phyloP scores from a whole-genome alignment of 148 eudicot genomes.

The Linanthus parryae region DNA sequence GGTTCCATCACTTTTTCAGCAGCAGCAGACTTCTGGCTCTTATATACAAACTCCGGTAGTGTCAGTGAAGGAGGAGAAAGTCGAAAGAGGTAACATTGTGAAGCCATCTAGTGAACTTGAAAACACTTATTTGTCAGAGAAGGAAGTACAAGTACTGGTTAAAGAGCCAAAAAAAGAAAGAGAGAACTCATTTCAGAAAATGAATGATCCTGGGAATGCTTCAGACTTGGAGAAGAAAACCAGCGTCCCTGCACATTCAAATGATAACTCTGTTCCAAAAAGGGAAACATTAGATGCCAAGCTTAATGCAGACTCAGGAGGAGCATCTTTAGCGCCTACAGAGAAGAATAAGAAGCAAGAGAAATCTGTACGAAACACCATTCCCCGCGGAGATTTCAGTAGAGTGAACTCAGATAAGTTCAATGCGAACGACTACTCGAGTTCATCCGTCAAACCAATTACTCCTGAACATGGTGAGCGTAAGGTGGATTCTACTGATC shows the following conservation, averaged over 20 bases:
- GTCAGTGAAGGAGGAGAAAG: slow-evolving; percentile 17
- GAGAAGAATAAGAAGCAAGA: slow-evolving; percentile 36
- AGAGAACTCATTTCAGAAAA: slow-evolving; percentile 12
- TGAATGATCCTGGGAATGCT: slow-evolving; percentile 1
- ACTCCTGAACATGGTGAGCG: slow-evolving; percentile 37
- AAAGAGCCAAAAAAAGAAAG: slow-evolving; percentile 12
- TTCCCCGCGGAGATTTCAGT: slow-evolving; percentile 21
- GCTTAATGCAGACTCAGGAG: slow-evolving; percentile 19
- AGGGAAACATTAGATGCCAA: slow-evolving; percentile 21
- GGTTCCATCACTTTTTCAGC: slow-evolving; percentile 21
- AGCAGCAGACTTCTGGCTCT: slow-evolving; percentile 15
- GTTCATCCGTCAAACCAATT: slow-evolving; percentile 22
- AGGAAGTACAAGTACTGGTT: slow-evolving; percentile 11
- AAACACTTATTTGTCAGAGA: slow-evolving; percentile 11
- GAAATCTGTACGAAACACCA: slow-evolving; percentile 17
- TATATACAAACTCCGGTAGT: slow-evolving; percentile 9
- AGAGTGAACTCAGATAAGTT: slow-evolving; percentile 25
- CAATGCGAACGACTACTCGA: slow-evolving; percentile 17
- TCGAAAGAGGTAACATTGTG: slow-evolving; percentile 9
- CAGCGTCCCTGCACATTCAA: slow-evolving; percentile 17
- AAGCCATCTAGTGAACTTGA: slow-evolving; percentile 8
- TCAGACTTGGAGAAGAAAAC: slow-evolving; percentile 8
- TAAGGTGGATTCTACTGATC: slow-evolving; percentile 53
- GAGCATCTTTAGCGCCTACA: slow-evolving; percentile 37
- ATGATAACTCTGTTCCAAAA: slow-evolving; percentile 20